Conservation (phyloP, 345 rosid genomes). For the Streptanthus diversifolius region DNA sequence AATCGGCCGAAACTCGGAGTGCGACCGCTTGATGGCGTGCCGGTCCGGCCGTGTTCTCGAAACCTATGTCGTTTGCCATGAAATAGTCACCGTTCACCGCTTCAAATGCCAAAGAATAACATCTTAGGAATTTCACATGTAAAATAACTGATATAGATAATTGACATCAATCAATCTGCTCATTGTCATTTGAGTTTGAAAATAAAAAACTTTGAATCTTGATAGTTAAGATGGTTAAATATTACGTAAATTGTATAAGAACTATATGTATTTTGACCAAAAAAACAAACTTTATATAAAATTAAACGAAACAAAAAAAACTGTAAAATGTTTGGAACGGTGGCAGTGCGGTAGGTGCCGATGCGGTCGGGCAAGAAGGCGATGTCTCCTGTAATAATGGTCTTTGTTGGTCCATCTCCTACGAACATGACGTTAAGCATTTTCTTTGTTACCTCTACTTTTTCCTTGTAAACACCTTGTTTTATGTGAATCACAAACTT, state of each 20-base stretch:
- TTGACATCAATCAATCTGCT: too few relatives aligned
- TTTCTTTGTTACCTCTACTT: slow-evolving; percentile 33
- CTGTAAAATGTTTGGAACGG: slow-evolving; percentile 33
- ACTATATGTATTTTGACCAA: too few relatives aligned
- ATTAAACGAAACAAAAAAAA: not conserved
- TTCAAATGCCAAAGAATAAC: slow-evolving; percentile 16
- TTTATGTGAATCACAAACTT: slow-evolving; percentile 64
- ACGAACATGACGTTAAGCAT: slow-evolving; percentile 51
- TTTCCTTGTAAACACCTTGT: slow-evolving; percentile 62
- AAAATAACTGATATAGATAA: not conserved
- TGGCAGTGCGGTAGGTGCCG: slow-evolving; percentile 51
- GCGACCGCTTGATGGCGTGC: slow-evolving; percentile 73
- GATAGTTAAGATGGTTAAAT: not conserved
- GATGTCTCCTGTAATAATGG: slow-evolving; percentile 53
- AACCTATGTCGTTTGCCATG: slow-evolving; percentile 64
- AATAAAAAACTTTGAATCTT: not conserved
- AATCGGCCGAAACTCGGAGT: slow-evolving; percentile 50
- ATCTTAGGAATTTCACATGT: not conserved
- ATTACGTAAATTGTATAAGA: not conserved
- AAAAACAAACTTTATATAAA: not conserved
- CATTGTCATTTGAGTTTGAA: too few relatives aligned
- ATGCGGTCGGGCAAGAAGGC: slow-evolving; percentile 43
- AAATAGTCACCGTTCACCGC: slow-evolving; percentile 49
- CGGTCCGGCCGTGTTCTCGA: slow-evolving; percentile 64
- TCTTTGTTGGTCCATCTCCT: slow-evolving; percentile 76